Evolutionary conservation across 768 basidiomycete genomes (phyloP).

Genomic region (Pholiota microspora): DNA sequence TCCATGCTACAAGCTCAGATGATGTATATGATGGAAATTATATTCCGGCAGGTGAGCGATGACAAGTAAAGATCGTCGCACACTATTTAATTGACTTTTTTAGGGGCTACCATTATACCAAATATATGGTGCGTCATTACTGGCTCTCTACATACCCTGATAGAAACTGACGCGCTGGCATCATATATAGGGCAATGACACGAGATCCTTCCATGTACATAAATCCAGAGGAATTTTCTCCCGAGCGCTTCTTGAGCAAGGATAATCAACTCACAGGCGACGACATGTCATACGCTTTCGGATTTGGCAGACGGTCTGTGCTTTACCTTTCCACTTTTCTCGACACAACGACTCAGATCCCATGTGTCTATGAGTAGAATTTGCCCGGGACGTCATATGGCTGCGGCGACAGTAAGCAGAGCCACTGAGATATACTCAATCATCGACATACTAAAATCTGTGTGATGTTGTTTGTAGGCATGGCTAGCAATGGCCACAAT

Average conservation of each 20-base stretch:
- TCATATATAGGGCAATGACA: constrained; percentile 20
- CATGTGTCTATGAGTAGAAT: neutral
- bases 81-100: neutral
- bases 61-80: neutral
- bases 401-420: neutral
- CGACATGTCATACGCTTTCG: constrained; percentile 11
- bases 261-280: constrained; percentile 8
- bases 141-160: neutral
- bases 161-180: neutral
- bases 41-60: constrained; percentile 21
- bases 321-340: neutral
- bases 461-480: neutral
- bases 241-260: constrained; percentile 25
- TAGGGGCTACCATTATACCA: constrained; percentile 15
- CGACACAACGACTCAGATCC: no score
- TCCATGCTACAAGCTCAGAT: constrained; percentile 24
- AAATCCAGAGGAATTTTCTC: constrained; percentile 25
- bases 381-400: neutral
- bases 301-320: constrained; percentile 21
- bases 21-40: constrained; percentile 28
- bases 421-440: neutral
- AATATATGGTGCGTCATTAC: constrained; percentile 20
- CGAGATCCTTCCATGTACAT: constrained; percentile 23
- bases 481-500: neutral
- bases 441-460: neutral